Conservation (phyloP, 2,329 filamentous ascomycete species). For the Lomentospora prolificans region DNA sequence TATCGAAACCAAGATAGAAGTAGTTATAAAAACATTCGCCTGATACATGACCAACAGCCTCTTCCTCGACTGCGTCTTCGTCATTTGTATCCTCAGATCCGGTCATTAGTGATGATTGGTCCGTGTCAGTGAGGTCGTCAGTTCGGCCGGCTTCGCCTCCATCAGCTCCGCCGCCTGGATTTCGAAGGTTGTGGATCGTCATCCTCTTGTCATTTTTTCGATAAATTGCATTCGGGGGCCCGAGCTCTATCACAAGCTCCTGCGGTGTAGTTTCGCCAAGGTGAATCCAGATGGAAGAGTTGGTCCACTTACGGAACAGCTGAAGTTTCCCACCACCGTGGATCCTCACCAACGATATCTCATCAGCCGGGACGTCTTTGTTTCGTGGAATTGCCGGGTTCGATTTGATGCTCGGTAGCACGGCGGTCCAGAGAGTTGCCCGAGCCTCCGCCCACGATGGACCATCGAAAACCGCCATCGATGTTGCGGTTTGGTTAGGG, state of each 20-base stretch:
- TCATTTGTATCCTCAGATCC: constrained; percentile 57
- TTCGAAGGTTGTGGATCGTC: constrained; percentile 65
- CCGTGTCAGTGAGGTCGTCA: constrained; percentile 59
- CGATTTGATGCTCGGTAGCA: constrained; percentile 64
- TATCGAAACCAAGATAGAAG: constrained; percentile 89
- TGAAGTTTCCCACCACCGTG: constrained; percentile 72
- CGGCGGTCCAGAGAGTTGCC: constrained; percentile 63
- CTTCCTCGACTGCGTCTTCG: constrained; percentile 48
- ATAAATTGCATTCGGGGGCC: constrained; percentile 89
- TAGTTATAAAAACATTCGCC: constrained; percentile 94
- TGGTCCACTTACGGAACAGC: constrained; percentile 62
- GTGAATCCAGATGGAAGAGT: constrained; percentile 56
- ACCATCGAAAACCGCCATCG: constrained; percentile 86
- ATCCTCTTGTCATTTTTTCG: constrained; percentile 82
- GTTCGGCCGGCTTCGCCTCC: constrained; percentile 24
- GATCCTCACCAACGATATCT: constrained; percentile 72
- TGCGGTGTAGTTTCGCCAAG: constrained; percentile 86
- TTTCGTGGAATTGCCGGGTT: constrained; percentile 58
- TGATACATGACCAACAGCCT: constrained; percentile 41
- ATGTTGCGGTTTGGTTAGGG: constrained; percentile 64
- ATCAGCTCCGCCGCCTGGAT: constrained; percentile 19
- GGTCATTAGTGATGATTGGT: constrained; percentile 64
- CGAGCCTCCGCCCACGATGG: constrained; percentile 84
- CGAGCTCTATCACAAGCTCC: constrained; percentile 81
- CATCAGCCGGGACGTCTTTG: constrained; percentile 75